Percentiles rank a stretch among this genome's conserved stretches.
phyloP scores from a whole-genome alignment of 148 eudicot species.

The Cornus suecica region DNA sequence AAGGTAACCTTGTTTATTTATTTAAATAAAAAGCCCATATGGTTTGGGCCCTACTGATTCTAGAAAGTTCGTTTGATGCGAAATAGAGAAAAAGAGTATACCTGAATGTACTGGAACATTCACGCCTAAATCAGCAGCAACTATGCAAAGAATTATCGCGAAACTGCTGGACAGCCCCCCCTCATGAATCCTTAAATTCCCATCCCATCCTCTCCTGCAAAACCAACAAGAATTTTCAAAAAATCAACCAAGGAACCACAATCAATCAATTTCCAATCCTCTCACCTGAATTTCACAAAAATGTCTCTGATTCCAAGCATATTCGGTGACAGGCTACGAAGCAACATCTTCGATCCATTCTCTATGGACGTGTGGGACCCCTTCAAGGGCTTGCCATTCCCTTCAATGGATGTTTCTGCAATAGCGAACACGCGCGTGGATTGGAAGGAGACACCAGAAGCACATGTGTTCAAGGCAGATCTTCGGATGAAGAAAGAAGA shows the following conservation, averaged over 20 bases:
- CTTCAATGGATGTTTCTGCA: constrained; percentile 18
- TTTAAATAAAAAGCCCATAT: not conserved
- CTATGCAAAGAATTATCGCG: not conserved
- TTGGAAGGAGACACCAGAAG: constrained; percentile 54
- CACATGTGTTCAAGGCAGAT: constrained; percentile 48
- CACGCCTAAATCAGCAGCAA: too few species aligned
- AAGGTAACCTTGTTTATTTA: too few species aligned
- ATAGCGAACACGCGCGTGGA: constrained; percentile 23
- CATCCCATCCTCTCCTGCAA: not conserved
- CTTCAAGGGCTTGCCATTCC: constrained; percentile 17
- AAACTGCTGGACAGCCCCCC: constrained; percentile 1
- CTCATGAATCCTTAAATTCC: not conserved
- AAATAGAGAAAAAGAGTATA: too few species aligned
- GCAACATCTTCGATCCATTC: constrained; percentile 27
- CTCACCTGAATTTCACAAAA: not conserved
- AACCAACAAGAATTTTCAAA: not conserved
- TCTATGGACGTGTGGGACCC: constrained; percentile 40
- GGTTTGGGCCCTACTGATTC: not conserved
- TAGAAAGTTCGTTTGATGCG: constrained; percentile 4
- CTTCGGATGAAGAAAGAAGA: constrained; percentile 49
- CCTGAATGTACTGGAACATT: too few species aligned
- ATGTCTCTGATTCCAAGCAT: constrained; percentile 39
- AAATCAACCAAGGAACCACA: not conserved
- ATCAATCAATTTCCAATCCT: not conserved
- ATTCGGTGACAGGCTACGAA: constrained; percentile 26